phyloP scores from a whole-genome alignment of 2,329 filamentous ascomycete species.

The Simplicillium aogashimaense region DNA sequence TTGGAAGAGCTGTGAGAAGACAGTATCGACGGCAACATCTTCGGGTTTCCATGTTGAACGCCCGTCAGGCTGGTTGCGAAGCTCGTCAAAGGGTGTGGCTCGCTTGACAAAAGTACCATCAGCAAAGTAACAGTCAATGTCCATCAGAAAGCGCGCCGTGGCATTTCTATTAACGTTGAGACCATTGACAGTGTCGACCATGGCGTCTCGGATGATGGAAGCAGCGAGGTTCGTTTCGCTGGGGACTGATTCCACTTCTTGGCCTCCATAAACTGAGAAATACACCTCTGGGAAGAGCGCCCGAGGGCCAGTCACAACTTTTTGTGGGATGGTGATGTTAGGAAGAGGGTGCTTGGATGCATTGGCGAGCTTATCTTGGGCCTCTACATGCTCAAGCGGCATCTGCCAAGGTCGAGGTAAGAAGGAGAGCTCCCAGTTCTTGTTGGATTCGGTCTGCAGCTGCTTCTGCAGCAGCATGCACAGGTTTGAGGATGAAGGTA shows the following conservation, averaged over 20 bases:
- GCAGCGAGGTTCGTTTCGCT: constrained; percentile 65
- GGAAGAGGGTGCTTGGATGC: constrained; percentile 71
- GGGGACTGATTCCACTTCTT: constrained; percentile 85
- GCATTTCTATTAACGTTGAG: constrained; percentile 86
- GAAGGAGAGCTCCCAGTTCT: constrained; percentile 64
- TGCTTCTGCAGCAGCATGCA: constrained; percentile 80
- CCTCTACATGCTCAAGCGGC: constrained; percentile 48
- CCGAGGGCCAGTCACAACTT: constrained; percentile 62
- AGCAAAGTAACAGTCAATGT: constrained; percentile 90
- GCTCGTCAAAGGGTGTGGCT: constrained; percentile 82
- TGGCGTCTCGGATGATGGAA: constrained; percentile 72
- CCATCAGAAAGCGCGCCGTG: constrained; percentile 81
- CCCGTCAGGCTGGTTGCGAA: constrained; percentile 57
- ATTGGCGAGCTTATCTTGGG: constrained; percentile 47
- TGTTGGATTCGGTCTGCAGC: constrained; percentile 64
- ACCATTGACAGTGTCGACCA: constrained; percentile 89
- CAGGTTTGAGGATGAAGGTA: constrained; percentile 55
- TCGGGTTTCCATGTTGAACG: constrained; percentile 91
- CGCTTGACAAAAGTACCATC: constrained; percentile 86
- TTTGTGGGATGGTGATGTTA: constrained; percentile 61
- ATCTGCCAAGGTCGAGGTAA: constrained; percentile 60
- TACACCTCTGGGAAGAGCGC: constrained; percentile 87
- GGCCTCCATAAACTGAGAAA: constrained; percentile 82
- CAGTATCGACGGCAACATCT: constrained; percentile 92
- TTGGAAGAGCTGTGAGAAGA: constrained; percentile 90